Percentiles rank a stretch among this genome's conserved stretches.
phyloP scores from a whole-genome alignment of 2,329 filamentous ascomycete genomes.

The Penicillium nordicum region DNA sequence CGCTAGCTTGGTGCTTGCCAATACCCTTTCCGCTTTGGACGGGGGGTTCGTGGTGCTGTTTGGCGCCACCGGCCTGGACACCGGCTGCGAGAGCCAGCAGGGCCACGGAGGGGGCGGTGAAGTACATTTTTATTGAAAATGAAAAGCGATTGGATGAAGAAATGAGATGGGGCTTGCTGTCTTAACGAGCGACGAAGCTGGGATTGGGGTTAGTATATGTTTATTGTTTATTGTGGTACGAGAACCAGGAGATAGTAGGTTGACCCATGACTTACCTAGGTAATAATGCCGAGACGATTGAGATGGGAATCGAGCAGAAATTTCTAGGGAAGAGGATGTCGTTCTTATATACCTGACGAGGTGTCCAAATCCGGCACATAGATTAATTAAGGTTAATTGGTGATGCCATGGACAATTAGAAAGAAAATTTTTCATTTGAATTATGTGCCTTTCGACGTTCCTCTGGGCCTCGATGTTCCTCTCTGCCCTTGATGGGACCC shows the following conservation, averaged over 20 bases:
- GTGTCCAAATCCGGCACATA: conserved; percentile 20
- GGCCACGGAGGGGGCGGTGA: conserved; percentile 24
- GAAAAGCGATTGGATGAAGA: conserved; percentile 18
- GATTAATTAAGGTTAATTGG: conserved; percentile 5
- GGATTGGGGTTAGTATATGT: conserved; percentile 2
- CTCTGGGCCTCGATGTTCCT: conserved; percentile 13
- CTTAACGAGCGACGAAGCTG: conserved; percentile 24
- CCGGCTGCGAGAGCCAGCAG: conserved; percentile 20
- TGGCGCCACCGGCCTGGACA: conserved; percentile 7
- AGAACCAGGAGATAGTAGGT: too few relatives aligned
- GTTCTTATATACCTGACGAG: conserved; percentile 20
- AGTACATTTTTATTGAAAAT: conserved; percentile 27
- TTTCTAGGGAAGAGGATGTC: not conserved
- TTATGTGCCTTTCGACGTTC: conserved; percentile 14
- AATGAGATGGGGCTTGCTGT: conserved; percentile 13
- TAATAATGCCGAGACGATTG: conserved; percentile 7
- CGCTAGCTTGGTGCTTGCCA: not conserved
- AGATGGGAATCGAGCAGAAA: not conserved
- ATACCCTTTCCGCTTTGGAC: conserved; percentile 8
- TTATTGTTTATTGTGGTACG: not conserved
- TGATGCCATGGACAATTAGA: conserved; percentile 15
- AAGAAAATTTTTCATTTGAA: not conserved
- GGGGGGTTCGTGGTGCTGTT: conserved; percentile 16
- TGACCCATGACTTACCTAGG: conserved; percentile 4
- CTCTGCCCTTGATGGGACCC: conserved; percentile 11